Percentiles rank a stretch among this genome's conserved stretches.
phyloP scores from a whole-genome alignment of 768 basidiomycete genomes.

The Boletus fagicola region DNA sequence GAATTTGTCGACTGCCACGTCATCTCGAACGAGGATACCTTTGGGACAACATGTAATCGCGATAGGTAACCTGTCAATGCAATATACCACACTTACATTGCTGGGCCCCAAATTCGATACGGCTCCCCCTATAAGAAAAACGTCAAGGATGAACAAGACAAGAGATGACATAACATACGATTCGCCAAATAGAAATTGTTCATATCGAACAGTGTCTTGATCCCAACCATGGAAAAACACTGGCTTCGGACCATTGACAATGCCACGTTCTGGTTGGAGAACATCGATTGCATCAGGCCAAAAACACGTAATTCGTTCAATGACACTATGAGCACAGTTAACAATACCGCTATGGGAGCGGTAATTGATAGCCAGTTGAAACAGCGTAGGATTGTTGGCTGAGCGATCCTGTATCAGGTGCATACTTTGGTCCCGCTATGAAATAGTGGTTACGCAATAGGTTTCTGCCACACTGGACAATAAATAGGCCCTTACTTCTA shows the following conservation, averaged over 20 bases:
- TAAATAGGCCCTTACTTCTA: conserved; percentile 45
- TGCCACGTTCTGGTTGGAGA: conserved; percentile 53
- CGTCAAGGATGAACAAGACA: conserved; percentile 7
- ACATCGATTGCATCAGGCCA: conserved; percentile 67
- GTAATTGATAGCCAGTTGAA: conserved; percentile 64
- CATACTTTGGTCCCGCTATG: conserved; percentile 23
- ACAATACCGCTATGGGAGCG: conserved; percentile 74
- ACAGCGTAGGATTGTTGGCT: conserved; percentile 36
- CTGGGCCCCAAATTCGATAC: conserved; percentile 59
- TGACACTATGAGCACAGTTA: conserved; percentile 62
- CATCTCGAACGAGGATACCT: conserved; percentile 73
- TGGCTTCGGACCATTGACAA: conserved; percentile 53
- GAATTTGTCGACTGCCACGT: conserved; percentile 47
- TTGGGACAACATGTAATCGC: neutral
- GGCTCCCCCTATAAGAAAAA: conserved; percentile 37
- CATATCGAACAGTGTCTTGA: conserved; percentile 41
- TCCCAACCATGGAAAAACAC: conserved; percentile 55
- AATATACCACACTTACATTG: conserved; percentile 48
- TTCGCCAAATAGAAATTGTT: conserved; percentile 56
- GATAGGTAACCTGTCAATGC: fast-evolving
- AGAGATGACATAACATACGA: conserved; percentile 34
- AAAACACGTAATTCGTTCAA: conserved; percentile 57
- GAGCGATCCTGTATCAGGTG: conserved; percentile 13
- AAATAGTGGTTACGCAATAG: neutral
- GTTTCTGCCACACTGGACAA: neutral